A percentile compares a stretch with the other conserved stretches of the same genome.
These are phyloP conservation scores for Choiromyces venosus DNA, from an alignment of 495 filamentous ascomycete species.

Conservation along the genomic window DNA sequence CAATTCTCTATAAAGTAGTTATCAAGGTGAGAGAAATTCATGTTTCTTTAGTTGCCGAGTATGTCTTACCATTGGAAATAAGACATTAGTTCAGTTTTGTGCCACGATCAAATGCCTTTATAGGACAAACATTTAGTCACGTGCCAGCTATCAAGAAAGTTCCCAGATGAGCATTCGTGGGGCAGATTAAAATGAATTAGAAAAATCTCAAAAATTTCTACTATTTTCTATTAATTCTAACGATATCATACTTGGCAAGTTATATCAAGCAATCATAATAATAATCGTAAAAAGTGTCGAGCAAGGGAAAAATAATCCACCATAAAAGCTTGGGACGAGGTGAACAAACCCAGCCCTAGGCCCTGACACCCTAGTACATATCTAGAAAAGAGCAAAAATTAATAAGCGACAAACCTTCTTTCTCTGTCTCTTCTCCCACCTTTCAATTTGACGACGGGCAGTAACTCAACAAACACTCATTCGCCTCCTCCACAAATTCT, in stretches of 20 bases:
- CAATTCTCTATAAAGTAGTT: no score
- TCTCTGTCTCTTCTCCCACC: slow-evolving; percentile 1
- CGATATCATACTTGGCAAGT: not conserved
- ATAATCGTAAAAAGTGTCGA: not conserved
- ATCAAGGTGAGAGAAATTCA: not conserved
- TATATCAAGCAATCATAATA: not conserved
- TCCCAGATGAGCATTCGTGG: not conserved
- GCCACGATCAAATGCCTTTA: not conserved
- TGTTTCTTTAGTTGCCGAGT: not conserved
- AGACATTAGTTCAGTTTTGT: not conserved
- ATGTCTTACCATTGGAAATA: not conserved
- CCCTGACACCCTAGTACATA: not conserved
- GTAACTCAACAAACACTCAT: not conserved
- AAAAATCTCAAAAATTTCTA: not conserved
- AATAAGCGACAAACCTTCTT: slow-evolving; percentile 5
- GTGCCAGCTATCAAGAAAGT: not conserved
- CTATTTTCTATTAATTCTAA: not conserved
- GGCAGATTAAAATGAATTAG: not conserved
- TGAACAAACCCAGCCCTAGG: not conserved
- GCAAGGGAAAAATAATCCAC: not conserved
- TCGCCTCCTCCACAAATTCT: not conserved
- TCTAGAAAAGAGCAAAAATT: not conserved
- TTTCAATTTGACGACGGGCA: not conserved
- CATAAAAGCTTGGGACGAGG: not conserved
- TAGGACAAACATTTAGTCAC: not conserved